These are phyloP conservation scores for Aplosporella prunicola DNA, from an alignment of 2,329 filamentous ascomycete species.

Conservation along the genomic window DNA sequence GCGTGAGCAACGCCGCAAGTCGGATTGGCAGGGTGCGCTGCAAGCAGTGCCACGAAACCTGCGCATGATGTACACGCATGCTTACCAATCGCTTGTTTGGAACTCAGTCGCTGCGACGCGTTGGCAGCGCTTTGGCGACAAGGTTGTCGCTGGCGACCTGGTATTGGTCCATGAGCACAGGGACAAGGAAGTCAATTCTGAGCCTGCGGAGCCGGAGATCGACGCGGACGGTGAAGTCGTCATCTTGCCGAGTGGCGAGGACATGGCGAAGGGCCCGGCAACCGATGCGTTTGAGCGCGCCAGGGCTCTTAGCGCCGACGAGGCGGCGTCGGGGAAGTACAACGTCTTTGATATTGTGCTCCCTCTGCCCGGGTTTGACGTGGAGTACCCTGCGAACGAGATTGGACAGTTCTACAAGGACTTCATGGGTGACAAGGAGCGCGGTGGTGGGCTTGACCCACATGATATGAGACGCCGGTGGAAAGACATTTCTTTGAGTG, in stretches of 20 bases:
- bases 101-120: constrained; percentile 75
- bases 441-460: constrained; percentile 72
- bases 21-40: constrained; percentile 74
- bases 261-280: constrained; percentile 43
- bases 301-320: constrained; percentile 63
- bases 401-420: constrained; percentile 74
- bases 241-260: constrained; percentile 49
- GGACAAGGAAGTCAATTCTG: constrained; percentile 30
- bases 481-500: constrained; percentile 80
- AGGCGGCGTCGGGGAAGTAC: constrained; percentile 66
- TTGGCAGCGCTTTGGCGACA: constrained; percentile 63
- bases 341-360: constrained; percentile 82
- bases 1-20: constrained; percentile 40
- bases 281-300: constrained; percentile 58
- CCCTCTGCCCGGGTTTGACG: constrained; percentile 83
- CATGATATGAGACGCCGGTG: constrained; percentile 77
- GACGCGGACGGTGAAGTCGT: constrained; percentile 58
- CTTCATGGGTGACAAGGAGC: constrained; percentile 67
- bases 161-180: constrained; percentile 56
- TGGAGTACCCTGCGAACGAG: constrained; percentile 75
- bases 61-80: constrained; percentile 90
- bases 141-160: constrained; percentile 76
- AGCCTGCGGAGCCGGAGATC: constrained; percentile 28
- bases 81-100: constrained; percentile 93
- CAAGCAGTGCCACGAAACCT: constrained; percentile 71